A percentile compares a stretch with the other conserved stretches of the same genome.
Conservation (phyloP, 2,329 filamentous ascomycete genomes). For the Clarireedia paspali region DNA sequence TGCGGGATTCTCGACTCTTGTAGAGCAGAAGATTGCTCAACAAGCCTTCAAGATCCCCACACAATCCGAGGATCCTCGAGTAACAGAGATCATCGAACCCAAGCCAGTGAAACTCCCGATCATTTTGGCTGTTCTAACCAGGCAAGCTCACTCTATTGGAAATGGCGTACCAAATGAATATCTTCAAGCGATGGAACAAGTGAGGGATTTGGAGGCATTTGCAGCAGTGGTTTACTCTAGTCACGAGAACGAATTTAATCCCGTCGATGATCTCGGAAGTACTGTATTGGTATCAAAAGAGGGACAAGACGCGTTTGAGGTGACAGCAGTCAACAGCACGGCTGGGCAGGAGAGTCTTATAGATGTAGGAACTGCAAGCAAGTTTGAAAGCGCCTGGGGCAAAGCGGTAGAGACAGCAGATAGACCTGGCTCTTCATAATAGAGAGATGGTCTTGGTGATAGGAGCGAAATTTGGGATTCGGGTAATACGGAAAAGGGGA, state of each 20-base stretch:
- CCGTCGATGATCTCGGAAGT: slow-evolving; percentile 18
- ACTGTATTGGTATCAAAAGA: slow-evolving; percentile 15
- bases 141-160: slow-evolving; percentile 85
- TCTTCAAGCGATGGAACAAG: slow-evolving; percentile 66
- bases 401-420: slow-evolving; percentile 44
- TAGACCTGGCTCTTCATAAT: slow-evolving; percentile 11
- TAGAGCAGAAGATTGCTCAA: slow-evolving; percentile 72
- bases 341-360: slow-evolving; percentile 42
- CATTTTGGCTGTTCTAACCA: slow-evolving; percentile 79
- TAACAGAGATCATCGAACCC: slow-evolving; percentile 46
- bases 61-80: slow-evolving; percentile 27
- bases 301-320: slow-evolving; percentile 12
- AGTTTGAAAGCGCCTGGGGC: slow-evolving; percentile 64
- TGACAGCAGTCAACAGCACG: slow-evolving; percentile 12
- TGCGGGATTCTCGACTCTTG: slow-evolving; percentile 73
- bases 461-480: background rate
- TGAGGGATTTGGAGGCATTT: slow-evolving; percentile 72
- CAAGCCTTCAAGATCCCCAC: slow-evolving; percentile 64
- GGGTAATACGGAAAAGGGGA: background rate
- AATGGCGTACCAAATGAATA: slow-evolving; percentile 67
- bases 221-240: slow-evolving; percentile 82
- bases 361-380: slow-evolving; percentile 41
- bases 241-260: slow-evolving; percentile 63
- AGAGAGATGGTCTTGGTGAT: slow-evolving; percentile 8
- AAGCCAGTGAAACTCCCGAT: slow-evolving; percentile 70